These are phyloP conservation scores for Eruca vesicaria DNA, from an alignment of 441 rosid species.

Conservation along the genomic window DNA sequence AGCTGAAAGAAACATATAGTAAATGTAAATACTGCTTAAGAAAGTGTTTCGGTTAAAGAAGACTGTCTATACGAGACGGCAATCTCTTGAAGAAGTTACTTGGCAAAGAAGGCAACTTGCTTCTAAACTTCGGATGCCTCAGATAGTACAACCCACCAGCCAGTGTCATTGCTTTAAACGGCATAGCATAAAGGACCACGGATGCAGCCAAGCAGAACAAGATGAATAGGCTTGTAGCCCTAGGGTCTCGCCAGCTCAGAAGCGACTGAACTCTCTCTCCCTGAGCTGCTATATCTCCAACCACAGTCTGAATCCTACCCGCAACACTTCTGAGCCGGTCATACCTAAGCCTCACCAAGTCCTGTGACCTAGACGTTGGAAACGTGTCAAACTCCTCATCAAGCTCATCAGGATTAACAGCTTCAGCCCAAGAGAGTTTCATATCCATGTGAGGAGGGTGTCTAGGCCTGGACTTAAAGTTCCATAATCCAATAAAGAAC, in stretches of 20 bases:
- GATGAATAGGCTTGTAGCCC: conserved; percentile 61
- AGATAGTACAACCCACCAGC: conserved; percentile 58
- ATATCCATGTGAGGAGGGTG: conserved; percentile 69
- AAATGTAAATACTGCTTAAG: neutral
- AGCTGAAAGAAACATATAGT: neutral
- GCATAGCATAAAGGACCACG: conserved; percentile 52
- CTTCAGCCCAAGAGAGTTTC: conserved; percentile 66
- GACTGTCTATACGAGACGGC: conserved; percentile 65
- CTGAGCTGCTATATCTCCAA: conserved; percentile 64
- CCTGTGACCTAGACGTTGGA: conserved; percentile 49
- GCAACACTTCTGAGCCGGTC: conserved; percentile 63
- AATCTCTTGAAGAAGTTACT: conserved; percentile 84
- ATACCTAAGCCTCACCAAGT: conserved; percentile 52
- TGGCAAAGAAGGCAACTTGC: conserved; percentile 81
- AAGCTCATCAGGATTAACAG: conserved; percentile 55
- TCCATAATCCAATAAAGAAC: conserved; percentile 64
- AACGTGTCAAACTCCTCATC: conserved; percentile 71
- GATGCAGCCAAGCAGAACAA: conserved; percentile 56
- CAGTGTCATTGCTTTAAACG: conserved; percentile 60
- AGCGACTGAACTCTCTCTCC: conserved; percentile 70
- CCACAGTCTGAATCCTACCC: conserved; percentile 64
- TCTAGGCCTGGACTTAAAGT: conserved; percentile 53
- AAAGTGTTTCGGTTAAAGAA: conserved; percentile 40
- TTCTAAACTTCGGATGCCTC: conserved; percentile 77
- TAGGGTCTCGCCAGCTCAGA: conserved; percentile 62